Percentiles rank a stretch among this genome's conserved stretches.
Conservation (phyloP, 768 basidiomycete genomes). For the Trametes gibbosa region DNA sequence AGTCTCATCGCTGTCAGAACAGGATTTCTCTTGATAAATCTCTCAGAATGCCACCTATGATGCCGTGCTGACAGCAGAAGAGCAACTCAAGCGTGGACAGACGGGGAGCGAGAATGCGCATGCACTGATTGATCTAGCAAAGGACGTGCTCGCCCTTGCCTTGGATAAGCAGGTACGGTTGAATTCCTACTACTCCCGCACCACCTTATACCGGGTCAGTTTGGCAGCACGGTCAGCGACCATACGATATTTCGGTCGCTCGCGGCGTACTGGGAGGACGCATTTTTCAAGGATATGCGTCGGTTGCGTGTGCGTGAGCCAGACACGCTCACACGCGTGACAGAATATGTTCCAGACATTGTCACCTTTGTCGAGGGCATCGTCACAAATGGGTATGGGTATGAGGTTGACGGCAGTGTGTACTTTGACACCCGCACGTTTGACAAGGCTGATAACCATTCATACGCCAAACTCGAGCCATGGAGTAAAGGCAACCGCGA, state of each 20-base stretch:
- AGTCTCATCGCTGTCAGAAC: conserved; percentile 1
- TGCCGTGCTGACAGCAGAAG: conserved; percentile 53
- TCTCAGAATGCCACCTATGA: conserved; percentile 46
- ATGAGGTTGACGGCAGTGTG: conserved; percentile 75
- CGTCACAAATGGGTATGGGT: conserved; percentile 81
- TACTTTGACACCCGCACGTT: conserved; percentile 90
- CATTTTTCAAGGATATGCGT: conserved; percentile 91
- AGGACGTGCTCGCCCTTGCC: conserved; percentile 70
- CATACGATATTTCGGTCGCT: conserved; percentile 80
- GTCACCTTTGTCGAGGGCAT: conserved; percentile 85
- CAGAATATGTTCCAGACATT: conserved; percentile 96
- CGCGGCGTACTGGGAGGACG: conserved; percentile 83
- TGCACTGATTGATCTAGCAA: conserved; percentile 66
- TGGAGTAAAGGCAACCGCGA: conserved; percentile 95
- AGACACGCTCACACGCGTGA: conserved; percentile 90
- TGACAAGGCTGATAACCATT: conserved; percentile 70
- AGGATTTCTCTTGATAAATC: background rate
- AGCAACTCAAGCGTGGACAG: conserved; percentile 40
- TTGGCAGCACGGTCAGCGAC: conserved; percentile 78
- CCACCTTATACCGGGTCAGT: conserved; percentile 39
- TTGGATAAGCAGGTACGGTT: conserved; percentile 51
- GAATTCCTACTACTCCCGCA: too few species aligned
- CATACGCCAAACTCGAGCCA: conserved; percentile 93
- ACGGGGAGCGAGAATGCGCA: conserved; percentile 44
- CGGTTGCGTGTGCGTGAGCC: conserved; percentile 85